phyloP scores from a whole-genome alignment of 306 rosid genomes.

The Cicer cuneatum region DNA sequence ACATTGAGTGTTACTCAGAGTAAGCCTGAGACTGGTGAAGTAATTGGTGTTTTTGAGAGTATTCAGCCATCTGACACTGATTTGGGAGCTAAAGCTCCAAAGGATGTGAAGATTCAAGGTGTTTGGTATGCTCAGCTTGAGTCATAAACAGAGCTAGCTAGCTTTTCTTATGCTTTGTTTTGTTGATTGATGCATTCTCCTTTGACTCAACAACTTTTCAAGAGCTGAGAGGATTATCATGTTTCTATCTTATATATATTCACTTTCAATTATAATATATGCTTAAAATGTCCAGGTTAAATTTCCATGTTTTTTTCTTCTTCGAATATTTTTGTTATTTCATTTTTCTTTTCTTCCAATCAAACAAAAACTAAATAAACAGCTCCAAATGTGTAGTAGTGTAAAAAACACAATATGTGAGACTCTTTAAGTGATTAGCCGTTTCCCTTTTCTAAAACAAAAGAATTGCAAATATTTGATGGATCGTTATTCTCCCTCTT shows the following conservation, averaged over 20 bases:
- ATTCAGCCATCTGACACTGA: conserved; percentile 95
- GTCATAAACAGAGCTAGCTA: conserved; percentile 50
- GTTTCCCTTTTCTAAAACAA: no score
- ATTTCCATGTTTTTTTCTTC: neutral
- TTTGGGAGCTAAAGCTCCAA: conserved; percentile 92
- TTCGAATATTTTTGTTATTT: no score
- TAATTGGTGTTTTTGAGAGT: conserved; percentile 94
- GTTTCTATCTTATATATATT: conserved; percentile 56
- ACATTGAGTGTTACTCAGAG: conserved; percentile 79
- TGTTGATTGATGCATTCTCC: conserved; percentile 48
- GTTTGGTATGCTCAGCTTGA: conserved; percentile 99
- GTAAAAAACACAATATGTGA: no score
- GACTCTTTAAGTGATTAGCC: no score
- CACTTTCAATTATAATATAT: conserved; percentile 36
- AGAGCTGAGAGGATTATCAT: conserved; percentile 39
- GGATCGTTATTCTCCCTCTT: no score
- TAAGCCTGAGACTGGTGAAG: conserved; percentile 91
- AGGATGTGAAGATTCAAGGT: conserved; percentile 94
- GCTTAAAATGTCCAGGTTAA: conserved; percentile 34
- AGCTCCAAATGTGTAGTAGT: no score
- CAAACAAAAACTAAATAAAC: no score
- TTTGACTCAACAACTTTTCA: conserved; percentile 44
- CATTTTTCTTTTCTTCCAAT: no score
- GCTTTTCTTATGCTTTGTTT: conserved; percentile 20
- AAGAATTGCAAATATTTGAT: no score